Percentiles rank a stretch among this genome's conserved stretches.
phyloP scores from a whole-genome alignment of 129 eudicot genomes.

The Gnaphalium uliginosum region DNA sequence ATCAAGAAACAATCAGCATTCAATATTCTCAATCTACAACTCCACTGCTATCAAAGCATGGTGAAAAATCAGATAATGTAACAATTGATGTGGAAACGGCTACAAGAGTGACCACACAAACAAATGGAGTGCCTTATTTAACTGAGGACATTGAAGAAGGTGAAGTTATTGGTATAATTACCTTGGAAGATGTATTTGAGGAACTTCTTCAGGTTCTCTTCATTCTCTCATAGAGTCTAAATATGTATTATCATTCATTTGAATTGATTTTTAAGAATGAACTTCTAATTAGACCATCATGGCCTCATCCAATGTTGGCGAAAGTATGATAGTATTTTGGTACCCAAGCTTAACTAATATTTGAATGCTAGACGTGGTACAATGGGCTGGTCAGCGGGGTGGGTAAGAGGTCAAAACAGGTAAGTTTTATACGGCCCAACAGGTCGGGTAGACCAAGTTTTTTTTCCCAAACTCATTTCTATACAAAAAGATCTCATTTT shows the following conservation, averaged over 20 bases:
- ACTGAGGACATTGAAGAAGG: conserved; percentile 79
- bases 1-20: conserved; percentile 27
- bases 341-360: not conserved
- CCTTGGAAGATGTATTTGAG: conserved; percentile 98
- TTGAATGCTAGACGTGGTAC: not conserved
- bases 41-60: conserved; percentile 41
- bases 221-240: not conserved
- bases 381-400: not conserved
- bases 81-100: conserved; percentile 63
- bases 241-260: not conserved
- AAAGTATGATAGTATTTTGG: conserved; percentile 5
- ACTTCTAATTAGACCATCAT: not conserved
- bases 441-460: not conserved
- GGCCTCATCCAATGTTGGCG: not conserved
- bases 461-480: not conserved
- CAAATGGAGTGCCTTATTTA: conserved; percentile 42
- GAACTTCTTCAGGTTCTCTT: conserved; percentile 89
- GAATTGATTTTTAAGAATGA: not conserved
- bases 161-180: conserved; percentile 89
- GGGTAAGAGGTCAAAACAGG: not conserved
- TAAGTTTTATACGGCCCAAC: not conserved
- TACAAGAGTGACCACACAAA: conserved; percentile 18
- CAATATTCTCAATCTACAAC: conserved; percentile 40
- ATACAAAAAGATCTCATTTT: too few relatives aligned
- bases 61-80: conserved; percentile 47